These are phyloP conservation scores for Keithomyces neogunnii DNA, from an alignment of 2,329 filamentous ascomycete genomes.

Conservation along the genomic window DNA sequence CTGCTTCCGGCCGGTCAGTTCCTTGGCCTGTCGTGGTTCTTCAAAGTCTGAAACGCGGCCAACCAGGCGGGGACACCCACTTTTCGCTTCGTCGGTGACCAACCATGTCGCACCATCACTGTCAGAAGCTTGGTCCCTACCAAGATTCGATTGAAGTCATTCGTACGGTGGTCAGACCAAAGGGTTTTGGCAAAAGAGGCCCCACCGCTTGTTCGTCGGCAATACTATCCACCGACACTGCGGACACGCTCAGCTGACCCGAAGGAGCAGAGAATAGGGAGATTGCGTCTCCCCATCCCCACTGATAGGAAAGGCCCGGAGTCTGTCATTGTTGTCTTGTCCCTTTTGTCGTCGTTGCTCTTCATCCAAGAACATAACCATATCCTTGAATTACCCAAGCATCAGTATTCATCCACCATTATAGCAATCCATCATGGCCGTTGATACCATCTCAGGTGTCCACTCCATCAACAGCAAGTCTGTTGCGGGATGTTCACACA, in stretches of 20 bases:
- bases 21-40: background rate
- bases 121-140: conserved; percentile 2
- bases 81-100: conserved; percentile 2
- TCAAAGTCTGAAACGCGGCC: background rate
- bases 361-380: background rate
- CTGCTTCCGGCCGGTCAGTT: too few species aligned
- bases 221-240: conserved; percentile 19
- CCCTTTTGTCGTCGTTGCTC: background rate
- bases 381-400: background rate
- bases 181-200: conserved; percentile 9
- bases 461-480: conserved; percentile 13
- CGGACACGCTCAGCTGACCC: conserved; percentile 15
- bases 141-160: conserved; percentile 4
- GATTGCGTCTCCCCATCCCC: conserved; percentile 2
- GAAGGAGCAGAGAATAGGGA: conserved; percentile 10
- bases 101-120: conserved; percentile 1
- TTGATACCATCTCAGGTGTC: conserved; percentile 22
- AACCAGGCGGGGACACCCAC: conserved; percentile 3
- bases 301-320: conserved; percentile 3
- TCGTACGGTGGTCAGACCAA: background rate
- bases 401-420: background rate
- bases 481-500: conserved; percentile 16
- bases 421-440: conserved; percentile 22
- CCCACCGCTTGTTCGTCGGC: conserved; percentile 19
- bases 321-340: conserved; percentile 16